These are phyloP conservation scores for Wickerhamiella parazyma DNA, from an alignment of 805 yeast species.

Conservation along the genomic window DNA sequence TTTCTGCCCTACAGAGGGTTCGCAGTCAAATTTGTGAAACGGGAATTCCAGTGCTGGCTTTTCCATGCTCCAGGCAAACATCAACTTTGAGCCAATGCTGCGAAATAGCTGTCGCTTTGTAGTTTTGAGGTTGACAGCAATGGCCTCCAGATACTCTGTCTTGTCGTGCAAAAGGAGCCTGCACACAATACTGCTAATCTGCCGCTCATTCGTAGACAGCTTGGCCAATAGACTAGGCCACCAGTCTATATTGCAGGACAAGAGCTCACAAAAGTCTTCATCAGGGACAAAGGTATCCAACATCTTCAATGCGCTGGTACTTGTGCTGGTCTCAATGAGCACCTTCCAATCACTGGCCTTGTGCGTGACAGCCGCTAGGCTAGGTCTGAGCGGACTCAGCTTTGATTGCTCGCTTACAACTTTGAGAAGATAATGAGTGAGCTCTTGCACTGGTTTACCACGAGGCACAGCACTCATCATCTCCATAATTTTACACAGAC, in stretches of 20 bases:
- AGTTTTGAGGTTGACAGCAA: not conserved
- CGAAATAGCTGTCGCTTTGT: not conserved
- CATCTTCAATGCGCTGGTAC: not conserved
- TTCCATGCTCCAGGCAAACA: not conserved
- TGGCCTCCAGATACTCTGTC: not conserved
- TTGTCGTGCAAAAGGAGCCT: not conserved
- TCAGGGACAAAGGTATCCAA: not conserved
- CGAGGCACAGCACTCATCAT: not conserved
- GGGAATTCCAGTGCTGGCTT: not conserved
- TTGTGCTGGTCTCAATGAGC: conserved; percentile 4
- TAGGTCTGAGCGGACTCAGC: conserved; percentile 1
- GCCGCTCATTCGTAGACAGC: not conserved
- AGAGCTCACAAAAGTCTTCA: not conserved
- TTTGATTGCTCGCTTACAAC: conserved; percentile 1
- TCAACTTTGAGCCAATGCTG: not conserved
- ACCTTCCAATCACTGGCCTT: not conserved
- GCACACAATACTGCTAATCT: not conserved
- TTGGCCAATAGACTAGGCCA: not conserved
- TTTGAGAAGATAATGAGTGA: not conserved
- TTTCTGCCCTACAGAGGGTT: not conserved
- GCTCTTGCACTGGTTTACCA: not conserved
- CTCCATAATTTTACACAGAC: not conserved
- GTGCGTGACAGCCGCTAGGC: not conserved
- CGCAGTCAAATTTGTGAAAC: not conserved
- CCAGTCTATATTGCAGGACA: not conserved